Conservation (phyloP, 306 rosid genomes). For the Ochetophila trinervis region DNA sequence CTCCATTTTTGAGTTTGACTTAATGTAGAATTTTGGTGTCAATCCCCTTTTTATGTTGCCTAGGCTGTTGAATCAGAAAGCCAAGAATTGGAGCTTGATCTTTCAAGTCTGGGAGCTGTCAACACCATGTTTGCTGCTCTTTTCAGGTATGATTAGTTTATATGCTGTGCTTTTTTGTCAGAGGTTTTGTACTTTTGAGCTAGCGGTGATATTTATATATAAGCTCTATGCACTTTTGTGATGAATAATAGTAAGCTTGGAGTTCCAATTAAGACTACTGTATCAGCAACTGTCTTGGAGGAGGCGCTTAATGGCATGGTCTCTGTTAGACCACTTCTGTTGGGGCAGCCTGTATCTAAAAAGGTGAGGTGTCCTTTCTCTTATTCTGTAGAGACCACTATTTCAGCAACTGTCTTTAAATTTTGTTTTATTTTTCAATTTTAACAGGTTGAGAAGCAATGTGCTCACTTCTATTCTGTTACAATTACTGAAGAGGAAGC, state of each 20-base stretch:
- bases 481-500: slow-evolving; percentile 78
- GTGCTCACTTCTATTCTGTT: slow-evolving; percentile 91
- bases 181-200: neutral
- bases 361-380: slow-evolving; percentile 46
- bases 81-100: slow-evolving; percentile 97
- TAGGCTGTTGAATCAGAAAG: slow-evolving; percentile 91
- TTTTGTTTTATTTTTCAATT: slow-evolving; percentile 22
- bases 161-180: slow-evolving; percentile 3
- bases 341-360: slow-evolving; percentile 61
- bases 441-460: slow-evolving; percentile 92
- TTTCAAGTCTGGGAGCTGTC: slow-evolving; percentile 94
- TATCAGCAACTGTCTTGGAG: slow-evolving; percentile 88
- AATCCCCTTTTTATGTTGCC: slow-evolving; percentile 24
- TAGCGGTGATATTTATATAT: neutral
- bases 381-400: neutral
- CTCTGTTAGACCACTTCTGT: slow-evolving; percentile 60
- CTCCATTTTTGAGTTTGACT: slow-evolving; percentile 2
- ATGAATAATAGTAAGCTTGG: slow-evolving; percentile 80
- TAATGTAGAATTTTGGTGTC: slow-evolving; percentile 6
- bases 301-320: slow-evolving; percentile 85
- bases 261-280: slow-evolving; percentile 95
- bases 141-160: slow-evolving; percentile 70
- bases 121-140: slow-evolving; percentile 99
- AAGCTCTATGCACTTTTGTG: slow-evolving; percentile 8
- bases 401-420: neutral